Evolutionary conservation across 1,284 basidiomycete genomes (phyloP).

Genomic region (Phylloporus sp.): DNA sequence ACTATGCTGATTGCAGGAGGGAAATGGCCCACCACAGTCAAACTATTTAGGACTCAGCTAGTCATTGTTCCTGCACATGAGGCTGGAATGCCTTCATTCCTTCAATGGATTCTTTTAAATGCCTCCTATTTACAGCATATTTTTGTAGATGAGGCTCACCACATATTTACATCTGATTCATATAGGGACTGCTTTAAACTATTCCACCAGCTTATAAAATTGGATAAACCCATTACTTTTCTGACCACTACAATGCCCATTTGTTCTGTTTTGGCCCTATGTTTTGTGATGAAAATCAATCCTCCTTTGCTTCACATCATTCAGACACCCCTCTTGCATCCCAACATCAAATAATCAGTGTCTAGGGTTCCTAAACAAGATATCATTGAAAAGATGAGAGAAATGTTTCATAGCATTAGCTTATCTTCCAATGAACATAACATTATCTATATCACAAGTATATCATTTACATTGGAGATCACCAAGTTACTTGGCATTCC

Average conservation of each 20-base stretch:
- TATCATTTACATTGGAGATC: neutral
- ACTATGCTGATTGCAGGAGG: no score
- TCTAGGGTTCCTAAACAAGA: rapidly evolving
- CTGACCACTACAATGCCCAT: conserved; percentile 20
- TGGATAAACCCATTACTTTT: conserved; percentile 23
- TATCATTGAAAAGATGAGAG: neutral
- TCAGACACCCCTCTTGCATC: neutral
- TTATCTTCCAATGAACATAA: neutral
- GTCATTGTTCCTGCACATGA: conserved; percentile 16
- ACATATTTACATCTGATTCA: conserved; percentile 14
- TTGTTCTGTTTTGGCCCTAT: conserved; percentile 7
- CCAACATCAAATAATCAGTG: conserved; percentile 1
- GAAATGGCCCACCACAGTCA: no score
- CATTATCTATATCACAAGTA: neutral
- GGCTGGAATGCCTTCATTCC: neutral
- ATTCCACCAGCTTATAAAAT: conserved; percentile 13
- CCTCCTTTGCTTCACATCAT: neutral
- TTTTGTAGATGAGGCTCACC: conserved; percentile 30
- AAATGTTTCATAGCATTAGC: neutral
- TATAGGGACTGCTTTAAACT: conserved; percentile 25
- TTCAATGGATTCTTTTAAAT: neutral
- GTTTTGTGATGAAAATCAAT: conserved; percentile 7
- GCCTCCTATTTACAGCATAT: neutral
- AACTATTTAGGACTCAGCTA: no score
- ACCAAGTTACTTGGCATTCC: neutral